Evolutionary conservation across 169 alveolate species (phyloP), one percentile per base, ranked within the genome.

Genomic region (Nephromyces sp.): DNA sequence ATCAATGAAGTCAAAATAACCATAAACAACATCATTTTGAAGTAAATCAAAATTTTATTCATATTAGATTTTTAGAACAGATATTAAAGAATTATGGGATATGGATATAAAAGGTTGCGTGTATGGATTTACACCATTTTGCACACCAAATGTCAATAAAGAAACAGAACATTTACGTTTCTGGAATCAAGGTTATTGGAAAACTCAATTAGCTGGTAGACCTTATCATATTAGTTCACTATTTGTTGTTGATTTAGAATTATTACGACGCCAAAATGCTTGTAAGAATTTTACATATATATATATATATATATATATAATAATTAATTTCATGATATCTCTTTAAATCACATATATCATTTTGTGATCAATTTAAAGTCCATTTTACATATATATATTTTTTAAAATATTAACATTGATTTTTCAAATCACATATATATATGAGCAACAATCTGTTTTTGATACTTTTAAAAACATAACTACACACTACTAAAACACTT

Each of bases 151-250:
- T 32, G 68, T 80, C 63, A 84, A 80, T 67, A 72, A 35, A n/a
- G 75, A 8, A 72, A 86, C 89, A 21, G 84, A 79, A 70, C 83
- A 83, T 30, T 86, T 77, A 69, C 77, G 86, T 31, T 86, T 86
- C 74, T 86, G 91, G 91, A 70, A 83, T 61, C 78, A 77, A 24
- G 91, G 91, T 63, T 86, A 69, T 64, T 86, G 91, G 91, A 66
- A 69, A 43, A 68, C 80, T 64, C 84, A 76, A 29, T 43, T 83
- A 24, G 74, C 67, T 1, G 80, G 72, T 3, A 6, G 31, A 32
- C 80, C 77, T 27, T 86, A 86, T 52, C 92, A 86, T 69, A 86
- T 82, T 65, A 52, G 78, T 3, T 87, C 92, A 25, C 75, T 86
- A 28, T 86, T 78, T 52, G 77, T 83, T 22, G 83, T 86, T 22